Base-by-base conservation (phyloP, 164 flowering plant species). In the Tetrastigma voinierianum region DNA sequence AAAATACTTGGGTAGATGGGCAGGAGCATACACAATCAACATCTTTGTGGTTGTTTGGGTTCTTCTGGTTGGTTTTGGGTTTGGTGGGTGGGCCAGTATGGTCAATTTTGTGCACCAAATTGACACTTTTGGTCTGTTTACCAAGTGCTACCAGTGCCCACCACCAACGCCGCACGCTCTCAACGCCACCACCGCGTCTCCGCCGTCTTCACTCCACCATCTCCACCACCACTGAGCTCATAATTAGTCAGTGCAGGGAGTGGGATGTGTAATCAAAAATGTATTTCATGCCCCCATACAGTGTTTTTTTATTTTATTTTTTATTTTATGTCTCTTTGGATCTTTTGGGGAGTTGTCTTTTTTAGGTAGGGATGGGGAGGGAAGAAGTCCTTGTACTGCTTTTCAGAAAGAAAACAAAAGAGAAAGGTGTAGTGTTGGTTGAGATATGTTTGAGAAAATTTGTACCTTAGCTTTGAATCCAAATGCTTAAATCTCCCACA, bases 31-130 rank as follows among this genome's bases (percentile, higher is more conserved):
- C 66, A 72, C 81, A 15, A 82, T 93, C 24, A 91, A 93, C 57
- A 72, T 76, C 61, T 93, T 89, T 72, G 78, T 93, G 19, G 96
- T 93, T 59, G 90, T 77, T 49, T 93, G 98, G 98, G 94, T 91
- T 11, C 59, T 90, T 5, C 72, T 93, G 4, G 97, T 93, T 11
- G 98, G 97, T 51, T 93, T 93, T 64, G 98, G 98, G 14, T 93
- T 93, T 61, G 97, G 98, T 20, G 97, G 96, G 25, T 91, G 98
- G 98, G 98, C 98, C 1, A 91, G 97, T 70, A 60, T 90, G 76
- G 76, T 74, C 46, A 93, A 93, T 65, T 93, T 93, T 70, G 66
- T 93, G 1, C 89, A 72, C 74, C 97, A 93, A 62, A 85, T 93
- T 44, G 97, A 93, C 81, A 91, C 91, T 0, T 93, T 93, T 72